A percentile compares a stretch with the other conserved stretches of the same genome.
phyloP scores from a whole-genome alignment of 768 basidiomycete genomes.

The Russula sp. region DNA sequence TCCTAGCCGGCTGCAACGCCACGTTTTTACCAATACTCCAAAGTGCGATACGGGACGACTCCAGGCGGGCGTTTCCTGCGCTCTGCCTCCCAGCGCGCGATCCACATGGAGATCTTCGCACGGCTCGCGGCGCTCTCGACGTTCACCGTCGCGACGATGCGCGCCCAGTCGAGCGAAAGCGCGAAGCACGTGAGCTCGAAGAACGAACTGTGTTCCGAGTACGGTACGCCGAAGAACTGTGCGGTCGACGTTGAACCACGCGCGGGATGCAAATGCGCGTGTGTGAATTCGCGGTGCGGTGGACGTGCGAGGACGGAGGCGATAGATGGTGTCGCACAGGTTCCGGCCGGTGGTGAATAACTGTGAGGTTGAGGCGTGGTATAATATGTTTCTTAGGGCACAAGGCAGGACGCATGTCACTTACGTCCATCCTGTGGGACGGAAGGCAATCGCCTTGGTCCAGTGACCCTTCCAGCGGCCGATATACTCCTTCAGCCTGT shows the following conservation, averaged over 20 bases:
- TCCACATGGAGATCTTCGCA: constrained; percentile 84
- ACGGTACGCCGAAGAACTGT: constrained; percentile 78
- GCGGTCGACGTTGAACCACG: constrained; percentile 62
- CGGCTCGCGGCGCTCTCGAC: constrained; percentile 66
- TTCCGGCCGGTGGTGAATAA: constrained; percentile 59
- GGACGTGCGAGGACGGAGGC: constrained; percentile 59
- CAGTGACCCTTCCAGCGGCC: constrained; percentile 67
- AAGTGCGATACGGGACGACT: constrained; percentile 33
- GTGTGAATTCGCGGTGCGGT: constrained; percentile 61
- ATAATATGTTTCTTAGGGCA: neutral
- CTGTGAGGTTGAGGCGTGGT: constrained; percentile 31
- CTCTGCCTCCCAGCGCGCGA: constrained; percentile 84
- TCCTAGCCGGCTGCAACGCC: too few relatives aligned
- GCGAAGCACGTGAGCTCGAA: constrained; percentile 95
- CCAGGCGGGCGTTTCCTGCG: constrained; percentile 44
- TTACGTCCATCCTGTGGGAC: constrained; percentile 96
- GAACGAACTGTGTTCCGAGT: constrained; percentile 96
- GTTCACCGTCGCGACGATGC: constrained; percentile 95
- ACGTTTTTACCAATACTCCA: constrained; percentile 39
- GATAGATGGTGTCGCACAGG: constrained; percentile 55
- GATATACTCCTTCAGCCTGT: constrained; percentile 70
- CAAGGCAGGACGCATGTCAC: constrained; percentile 27
- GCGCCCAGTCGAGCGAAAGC: constrained; percentile 73
- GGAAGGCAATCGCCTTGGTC: constrained; percentile 67
- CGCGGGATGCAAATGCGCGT: constrained; percentile 56